phyloP scores from a whole-genome alignment of 2,329 filamentous ascomycete genomes.

The Esteya vermicola region DNA sequence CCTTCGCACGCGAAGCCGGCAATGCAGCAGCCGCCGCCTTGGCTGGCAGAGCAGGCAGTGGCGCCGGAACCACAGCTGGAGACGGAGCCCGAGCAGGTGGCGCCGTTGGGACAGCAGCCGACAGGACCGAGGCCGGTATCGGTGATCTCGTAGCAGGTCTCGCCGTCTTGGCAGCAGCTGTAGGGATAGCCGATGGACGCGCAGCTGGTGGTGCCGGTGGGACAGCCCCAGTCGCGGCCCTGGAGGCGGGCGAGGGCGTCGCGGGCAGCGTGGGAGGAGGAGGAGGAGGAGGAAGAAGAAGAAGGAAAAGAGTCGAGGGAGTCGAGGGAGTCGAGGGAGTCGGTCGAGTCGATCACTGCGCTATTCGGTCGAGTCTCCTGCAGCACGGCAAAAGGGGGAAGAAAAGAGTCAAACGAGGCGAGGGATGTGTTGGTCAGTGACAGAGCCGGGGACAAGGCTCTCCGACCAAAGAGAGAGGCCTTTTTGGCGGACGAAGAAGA shows the following conservation, averaged over 20 bases:
- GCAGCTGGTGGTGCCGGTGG: conserved; percentile 51
- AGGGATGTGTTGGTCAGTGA: conserved; percentile 8
- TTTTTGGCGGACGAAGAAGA: neutral
- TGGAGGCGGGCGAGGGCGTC: conserved; percentile 33
- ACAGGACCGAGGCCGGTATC: conserved; percentile 52
- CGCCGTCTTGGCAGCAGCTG: conserved; percentile 56
- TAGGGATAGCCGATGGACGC: conserved; percentile 48
- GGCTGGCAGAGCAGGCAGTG: conserved; percentile 46
- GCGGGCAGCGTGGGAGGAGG: conserved; percentile 15
- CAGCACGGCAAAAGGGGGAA: conserved; percentile 39
- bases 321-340: neutral
- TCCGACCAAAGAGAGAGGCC: neutral
- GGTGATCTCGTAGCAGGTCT: conserved; percentile 50
- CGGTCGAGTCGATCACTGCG: neutral
- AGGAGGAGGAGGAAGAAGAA: neutral
- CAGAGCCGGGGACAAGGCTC: too few relatives aligned
- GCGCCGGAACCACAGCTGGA: conserved; percentile 47
- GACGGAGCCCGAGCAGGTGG: conserved; percentile 48
- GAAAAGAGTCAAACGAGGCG: conserved; percentile 18
- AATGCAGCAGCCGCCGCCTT: conserved; percentile 66
- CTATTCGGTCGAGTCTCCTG: conserved; percentile 15
- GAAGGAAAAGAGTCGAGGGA: conserved; percentile 6
- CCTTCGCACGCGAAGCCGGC: conserved; percentile 55
- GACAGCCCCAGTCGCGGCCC: conserved; percentile 50
- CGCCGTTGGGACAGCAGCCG: conserved; percentile 59